Evolutionary conservation across 2,329 filamentous ascomycete genomes (phyloP), one percentile per base, ranked within the genome.

Genomic region (Phyllosticta citrichinensis): DNA sequence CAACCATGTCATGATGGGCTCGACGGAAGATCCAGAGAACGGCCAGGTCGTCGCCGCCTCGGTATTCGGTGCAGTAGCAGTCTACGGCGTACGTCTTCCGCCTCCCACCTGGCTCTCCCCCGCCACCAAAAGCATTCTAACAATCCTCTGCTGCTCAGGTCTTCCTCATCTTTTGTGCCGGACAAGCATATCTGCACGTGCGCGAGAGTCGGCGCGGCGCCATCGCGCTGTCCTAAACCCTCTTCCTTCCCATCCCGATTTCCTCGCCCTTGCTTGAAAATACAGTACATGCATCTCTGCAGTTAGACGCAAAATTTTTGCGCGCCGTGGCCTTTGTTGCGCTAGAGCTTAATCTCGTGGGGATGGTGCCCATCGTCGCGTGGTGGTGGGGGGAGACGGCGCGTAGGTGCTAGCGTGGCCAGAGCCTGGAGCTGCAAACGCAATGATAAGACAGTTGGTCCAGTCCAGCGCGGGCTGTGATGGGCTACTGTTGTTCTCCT

Each of bases 161-260:
- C 19, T 97, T 97, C 80, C 83, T 97, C 61, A 81, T 95, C 57
- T 97, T 96, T 78, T 97, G 93, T 76, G 89, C 87, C 62, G 84
- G 92, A 66, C 93, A 97, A 75, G 93, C 91, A 65, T 84, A 88
- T 70, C 82, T 97, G 64, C 91, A 97, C 75, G 77, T 90, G 68
- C 87, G 91, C 74, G 87, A 92, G 75, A 91, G 85, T 76, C 83
- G 89, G 74, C 82, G 88, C 72, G 92, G 92, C 65, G 88, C 90
- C 64, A 96, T 96, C 77, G 85, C 88, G 63, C 79, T 96, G 72
- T 81, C 79, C 68, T 84, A 63, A 68, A 17, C 51, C 10, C 33
- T 5, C 33, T 40, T 12, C 33, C 33, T 40, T 11, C 12, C 30
- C 30, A 33, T 33, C 12, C 8, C 22, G 22, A 22, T 22, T 22